Conservation (phyloP, 352 stramenopile species). For the Pythium angustatum region DNA sequence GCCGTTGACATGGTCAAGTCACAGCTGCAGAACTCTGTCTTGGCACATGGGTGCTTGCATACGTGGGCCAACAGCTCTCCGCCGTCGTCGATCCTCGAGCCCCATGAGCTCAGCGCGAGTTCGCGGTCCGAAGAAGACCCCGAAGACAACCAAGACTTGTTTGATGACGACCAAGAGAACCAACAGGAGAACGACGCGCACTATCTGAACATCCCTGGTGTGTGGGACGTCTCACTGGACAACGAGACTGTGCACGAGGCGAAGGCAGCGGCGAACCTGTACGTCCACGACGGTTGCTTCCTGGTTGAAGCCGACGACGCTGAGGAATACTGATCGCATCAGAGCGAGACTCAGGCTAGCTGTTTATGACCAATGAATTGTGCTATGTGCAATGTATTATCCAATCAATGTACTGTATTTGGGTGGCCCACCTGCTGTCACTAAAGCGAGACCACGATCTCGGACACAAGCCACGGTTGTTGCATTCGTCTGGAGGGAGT, state of each 20-base stretch:
- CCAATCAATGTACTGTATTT: neutral
- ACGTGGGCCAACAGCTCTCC: slow-evolving; percentile 49
- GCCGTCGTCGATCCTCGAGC: slow-evolving; percentile 12
- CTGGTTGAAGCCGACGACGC: slow-evolving; percentile 23
- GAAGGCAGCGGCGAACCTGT: neutral
- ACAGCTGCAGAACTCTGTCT: slow-evolving; percentile 52
- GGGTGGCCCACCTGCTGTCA: neutral
- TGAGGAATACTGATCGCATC: slow-evolving; percentile 11
- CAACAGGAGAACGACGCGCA: slow-evolving; percentile 8
- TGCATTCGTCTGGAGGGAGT: neutral
- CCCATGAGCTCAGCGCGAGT: slow-evolving; percentile 20
- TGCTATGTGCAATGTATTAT: slow-evolving; percentile 14
- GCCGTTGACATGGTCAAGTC: slow-evolving; percentile 48
- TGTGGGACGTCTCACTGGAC: slow-evolving; percentile 20
- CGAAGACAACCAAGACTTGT: neutral
- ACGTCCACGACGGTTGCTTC: slow-evolving; percentile 17
- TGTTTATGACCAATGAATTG: neutral
- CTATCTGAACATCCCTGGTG: slow-evolving; percentile 7
- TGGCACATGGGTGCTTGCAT: slow-evolving; percentile 55
- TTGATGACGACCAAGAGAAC: slow-evolving; percentile 5
- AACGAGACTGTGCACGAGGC: slow-evolving; percentile 8
- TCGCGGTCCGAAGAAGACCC: slow-evolving; percentile 20
- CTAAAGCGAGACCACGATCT: neutral
- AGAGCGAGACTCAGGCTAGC: neutral
- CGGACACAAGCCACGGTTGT: neutral